Evolutionary conservation across 2,329 filamentous ascomycete genomes (phyloP), one percentile per base, ranked within the genome.

Genomic region (Teratosphaeria viscida): DNA sequence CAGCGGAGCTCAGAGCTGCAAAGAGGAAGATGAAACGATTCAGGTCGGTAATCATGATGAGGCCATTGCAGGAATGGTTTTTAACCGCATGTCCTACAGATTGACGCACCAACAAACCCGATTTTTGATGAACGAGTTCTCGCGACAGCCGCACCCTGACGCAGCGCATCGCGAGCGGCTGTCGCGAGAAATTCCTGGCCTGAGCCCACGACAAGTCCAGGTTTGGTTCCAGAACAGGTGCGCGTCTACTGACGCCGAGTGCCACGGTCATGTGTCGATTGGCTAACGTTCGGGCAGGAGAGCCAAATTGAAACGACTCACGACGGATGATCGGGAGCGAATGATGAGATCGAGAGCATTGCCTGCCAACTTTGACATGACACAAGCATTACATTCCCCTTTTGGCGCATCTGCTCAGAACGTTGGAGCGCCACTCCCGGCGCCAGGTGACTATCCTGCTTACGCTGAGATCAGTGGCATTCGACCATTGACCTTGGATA

Each of bases 221-320:
- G 92, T 97, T 56, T 97, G 92, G 92, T 97, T 97, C 75, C 92
- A 97, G 75, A 97, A 97, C 75, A 85, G 92, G 92, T 96, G 82
- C 67, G 81, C 47, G 37, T 47, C 49, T 32, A 11, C 11, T 23
- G 43, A 19, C n/a, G 3, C 8, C 19, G 16, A 8, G 8, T 49
- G 16, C 57, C 56, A 56, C 53, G 7, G 53, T 55, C 29, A 52
- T 49, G n/a, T 23, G 19, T 43, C 4, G n/a, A 16, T 59, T 29
- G 56, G 57, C 63, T 65, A 57, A 69, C 62, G 34, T 54, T 26
- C 2, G 43, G 10, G 39, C 59, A 85, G 82, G 72, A 74, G 82
- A 68, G 82, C 82, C 19, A 85, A 85, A 71, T 73, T 85, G 62
- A 85, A 85, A 74, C 77, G 82, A 61, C 74, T 85, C 37, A 83